Evolutionary conservation across 805 yeast species (phyloP), one percentile per base, ranked within the genome.

Genomic region (Barnettozyma californica): DNA sequence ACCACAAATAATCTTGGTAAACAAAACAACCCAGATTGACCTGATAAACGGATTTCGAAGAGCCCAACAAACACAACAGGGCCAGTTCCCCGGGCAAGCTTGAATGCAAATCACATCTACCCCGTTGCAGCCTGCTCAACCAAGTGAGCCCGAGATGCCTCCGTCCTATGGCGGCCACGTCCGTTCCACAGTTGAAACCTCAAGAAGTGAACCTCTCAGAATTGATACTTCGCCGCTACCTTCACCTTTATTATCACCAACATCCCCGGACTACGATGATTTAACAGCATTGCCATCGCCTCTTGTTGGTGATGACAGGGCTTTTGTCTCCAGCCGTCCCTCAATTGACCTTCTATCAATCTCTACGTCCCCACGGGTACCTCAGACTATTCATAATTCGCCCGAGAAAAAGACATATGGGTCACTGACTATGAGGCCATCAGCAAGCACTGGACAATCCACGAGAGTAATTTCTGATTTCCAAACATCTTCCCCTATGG

Each of bases 401-500:
- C 44, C 36, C 5, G 43, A 40, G 9, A 53, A 42, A 49, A 55
- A 55, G 43, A 23, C 49, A 1, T 57, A 57, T 35, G 59, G 59
- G 11, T n/a, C 52, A 14, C 53, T 56, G 53, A 47, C 48, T 2
- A 46, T 47, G 23, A 45, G 57, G 13, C 48, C 55, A 4, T 41
- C 50, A 25, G 52, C 49, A 27, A 34, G 21, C 13, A 29, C 6
- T 11, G 25, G 20, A 5, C 13, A n/a, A 29, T 35, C 21, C 33
- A 34, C 36, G 4, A 19, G 46, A 26, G 36, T 44, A 7, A 16
- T 44, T 8, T 36, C 46, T 13, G 46, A 43, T 8, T n/a, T 43
- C 33, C 40, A 35, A 4, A 3, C 34, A 4, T 9, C 44, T 7
- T 31, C 21, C 16, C 31, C 39, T 11, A 18, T 14, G 13, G 29